These are phyloP conservation scores for Saccharum officinarum DNA, from an alignment of 176 grass and related monocot species.

Conservation along the genomic window DNA sequence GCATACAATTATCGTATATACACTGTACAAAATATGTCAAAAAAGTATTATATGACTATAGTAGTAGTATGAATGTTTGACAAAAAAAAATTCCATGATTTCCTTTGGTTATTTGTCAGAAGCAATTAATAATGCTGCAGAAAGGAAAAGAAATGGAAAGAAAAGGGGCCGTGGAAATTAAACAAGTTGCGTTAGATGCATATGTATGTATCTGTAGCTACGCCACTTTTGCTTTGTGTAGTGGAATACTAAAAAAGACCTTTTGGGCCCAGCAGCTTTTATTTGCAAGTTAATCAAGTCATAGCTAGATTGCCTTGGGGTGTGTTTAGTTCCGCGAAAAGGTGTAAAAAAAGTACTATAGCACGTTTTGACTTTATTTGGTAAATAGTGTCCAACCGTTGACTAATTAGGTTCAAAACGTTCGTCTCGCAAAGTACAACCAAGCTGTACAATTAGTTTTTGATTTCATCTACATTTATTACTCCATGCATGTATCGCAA, in stretches of 20 bases:
- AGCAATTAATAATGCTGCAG: background rate
- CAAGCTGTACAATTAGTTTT: no score
- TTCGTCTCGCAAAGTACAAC: no score
- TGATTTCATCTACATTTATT: no score
- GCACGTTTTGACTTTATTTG: no score
- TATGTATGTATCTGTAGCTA: constrained; percentile 21
- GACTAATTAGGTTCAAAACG: no score
- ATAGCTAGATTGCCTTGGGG: no score
- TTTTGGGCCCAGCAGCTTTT: constrained; percentile 41
- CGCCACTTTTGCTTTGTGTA: constrained; percentile 56
- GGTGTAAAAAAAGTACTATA: no score
- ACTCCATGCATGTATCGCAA: no score
- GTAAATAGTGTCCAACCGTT: no score
- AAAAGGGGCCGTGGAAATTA: background rate
- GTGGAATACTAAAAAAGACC: constrained; percentile 53
- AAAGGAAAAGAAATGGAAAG: background rate
- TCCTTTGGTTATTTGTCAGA: background rate
- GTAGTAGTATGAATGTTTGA: background rate
- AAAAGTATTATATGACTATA: background rate
- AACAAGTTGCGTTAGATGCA: background rate
- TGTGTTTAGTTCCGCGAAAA: no score
- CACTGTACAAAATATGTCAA: background rate
- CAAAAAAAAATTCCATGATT: background rate
- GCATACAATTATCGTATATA: background rate
- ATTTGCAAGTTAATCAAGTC: background rate